Evolutionary conservation across 306 rosid species (phyloP).

Genomic region (Glycyrrhiza uralensis): DNA sequence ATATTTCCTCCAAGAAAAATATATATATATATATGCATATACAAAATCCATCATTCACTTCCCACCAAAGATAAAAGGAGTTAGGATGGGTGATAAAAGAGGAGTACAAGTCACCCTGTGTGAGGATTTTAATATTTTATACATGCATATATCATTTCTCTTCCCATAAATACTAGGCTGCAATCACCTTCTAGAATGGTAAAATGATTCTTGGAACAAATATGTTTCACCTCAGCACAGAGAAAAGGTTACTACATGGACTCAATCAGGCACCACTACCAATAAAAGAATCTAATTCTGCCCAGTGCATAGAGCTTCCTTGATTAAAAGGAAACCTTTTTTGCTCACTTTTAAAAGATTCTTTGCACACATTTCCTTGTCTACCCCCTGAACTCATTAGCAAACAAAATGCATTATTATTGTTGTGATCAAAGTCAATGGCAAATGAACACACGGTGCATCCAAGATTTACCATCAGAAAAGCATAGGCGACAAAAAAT

Average conservation of each 20-base stretch:
- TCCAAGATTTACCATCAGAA: neutral
- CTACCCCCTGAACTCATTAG: conserved; percentile 13
- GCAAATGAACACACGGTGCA: neutral
- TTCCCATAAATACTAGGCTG: neutral
- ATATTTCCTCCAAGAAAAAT: neutral
- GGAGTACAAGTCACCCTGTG: neutral
- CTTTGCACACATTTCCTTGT: conserved; percentile 17
- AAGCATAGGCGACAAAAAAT: neutral
- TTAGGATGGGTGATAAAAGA: neutral
- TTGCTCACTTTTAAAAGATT: conserved; percentile 29
- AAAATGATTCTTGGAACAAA: conserved; percentile 10
- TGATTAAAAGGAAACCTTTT: conserved; percentile 23
- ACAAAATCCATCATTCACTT: neutral
- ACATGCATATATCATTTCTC: neutral
- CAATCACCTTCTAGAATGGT: conserved; percentile 18
- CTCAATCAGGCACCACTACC: conserved; percentile 19
- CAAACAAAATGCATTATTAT: neutral
- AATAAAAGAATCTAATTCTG: conserved; percentile 38
- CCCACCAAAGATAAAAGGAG: neutral
- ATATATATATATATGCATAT: neutral
- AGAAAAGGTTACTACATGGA: conserved; percentile 5
- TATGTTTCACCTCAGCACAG: conserved; percentile 11
- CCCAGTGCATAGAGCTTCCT: conserved; percentile 4
- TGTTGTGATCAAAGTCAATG: neutral
- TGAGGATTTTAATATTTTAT: neutral